Evolutionary conservation across 1,139 yeast species (phyloP), one percentile per base, ranked within the genome.

Genomic region (Eremothecium cymbalariae): DNA sequence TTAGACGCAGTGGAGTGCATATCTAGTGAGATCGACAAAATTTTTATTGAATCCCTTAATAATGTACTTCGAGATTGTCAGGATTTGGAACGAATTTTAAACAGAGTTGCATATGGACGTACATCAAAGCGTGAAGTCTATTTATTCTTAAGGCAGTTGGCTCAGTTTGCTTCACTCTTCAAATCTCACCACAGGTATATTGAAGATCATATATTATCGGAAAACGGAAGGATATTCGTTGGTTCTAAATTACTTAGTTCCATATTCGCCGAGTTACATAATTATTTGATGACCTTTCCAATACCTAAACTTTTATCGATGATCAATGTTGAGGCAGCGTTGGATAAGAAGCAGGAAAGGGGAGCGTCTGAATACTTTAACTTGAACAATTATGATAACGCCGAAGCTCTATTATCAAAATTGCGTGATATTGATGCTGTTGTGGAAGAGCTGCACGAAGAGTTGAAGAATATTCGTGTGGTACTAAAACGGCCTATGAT

Each of bases 81-180:
- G 0, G 96, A 90, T 52, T 58, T 90, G 20, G 86, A 84, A 43
- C 70, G 74, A 37, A 67, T 72, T 3, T 57, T 85, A 30, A 74
- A 77, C 37, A 75, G 81, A 43, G 63, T 84, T 2, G 82, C 83
- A 43, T 85, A 84, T 51, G 72, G 72, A 2, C 67, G 69, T 34
- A 68, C 82, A 12, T 67, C 74, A 13, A 67, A 94, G 25, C 74
- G 72, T 38, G 94, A 86, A 42, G 63, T 83, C 1, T 83, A 70
- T 46, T 53, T 62, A 18, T 70, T 82, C 50, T 59, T 90, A 40
- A 67, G 65, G 25, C 67, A 68, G 30, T 58, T 78, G 36, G 49
- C 59, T 23, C 72, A 68, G 0, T 38, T 62, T 12, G 39, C 48
- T 9, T 42, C 47, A 3, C 48, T 53, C 22, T 53, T 63, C 13